These are phyloP conservation scores for Fusarium miscanthi DNA, from an alignment of 2,329 filamentous ascomycete genomes.

Conservation along the genomic window DNA sequence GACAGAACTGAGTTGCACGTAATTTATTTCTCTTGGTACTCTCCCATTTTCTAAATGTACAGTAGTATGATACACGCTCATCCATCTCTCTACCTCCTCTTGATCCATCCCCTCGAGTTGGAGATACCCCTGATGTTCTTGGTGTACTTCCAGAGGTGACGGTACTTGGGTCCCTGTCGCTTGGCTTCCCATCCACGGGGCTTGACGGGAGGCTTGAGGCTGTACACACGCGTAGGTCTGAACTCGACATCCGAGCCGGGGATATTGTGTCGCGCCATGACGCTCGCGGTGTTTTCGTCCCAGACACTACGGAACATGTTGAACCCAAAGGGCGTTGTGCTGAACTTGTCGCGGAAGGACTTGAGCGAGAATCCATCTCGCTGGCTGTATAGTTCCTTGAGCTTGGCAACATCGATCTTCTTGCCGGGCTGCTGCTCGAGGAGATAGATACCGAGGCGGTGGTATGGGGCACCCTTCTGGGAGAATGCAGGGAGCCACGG, in stretches of 20 bases:
- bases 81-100: slow-evolving; percentile 49
- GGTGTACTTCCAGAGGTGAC: slow-evolving; percentile 72
- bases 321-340: slow-evolving; percentile 79
- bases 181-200: slow-evolving; percentile 74
- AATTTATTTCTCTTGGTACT: slow-evolving; percentile 24
- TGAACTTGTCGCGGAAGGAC: slow-evolving; percentile 76
- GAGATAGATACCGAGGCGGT: slow-evolving; percentile 85
- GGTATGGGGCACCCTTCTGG: slow-evolving; percentile 91
- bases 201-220: slow-evolving; percentile 70
- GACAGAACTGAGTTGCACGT: not conserved
- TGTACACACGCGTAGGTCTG: slow-evolving; percentile 80
- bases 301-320: slow-evolving; percentile 89
- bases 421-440: slow-evolving; percentile 78
- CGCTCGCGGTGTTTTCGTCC: slow-evolving; percentile 87
- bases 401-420: slow-evolving; percentile 65
- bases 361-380: slow-evolving; percentile 81
- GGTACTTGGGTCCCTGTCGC: slow-evolving; percentile 73
- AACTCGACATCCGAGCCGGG: slow-evolving; percentile 85
- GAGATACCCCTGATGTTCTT: slow-evolving; percentile 65
- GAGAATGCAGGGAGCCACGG: slow-evolving; percentile 89
- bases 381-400: slow-evolving; percentile 63
- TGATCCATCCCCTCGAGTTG: slow-evolving; percentile 56
- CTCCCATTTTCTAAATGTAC: slow-evolving; percentile 45
- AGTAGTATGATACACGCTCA: slow-evolving; percentile 43
- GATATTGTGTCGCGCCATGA: slow-evolving; percentile 84